phyloP scores from a whole-genome alignment of 2,329 filamentous ascomycete genomes.

The Fusarium chuoi region DNA sequence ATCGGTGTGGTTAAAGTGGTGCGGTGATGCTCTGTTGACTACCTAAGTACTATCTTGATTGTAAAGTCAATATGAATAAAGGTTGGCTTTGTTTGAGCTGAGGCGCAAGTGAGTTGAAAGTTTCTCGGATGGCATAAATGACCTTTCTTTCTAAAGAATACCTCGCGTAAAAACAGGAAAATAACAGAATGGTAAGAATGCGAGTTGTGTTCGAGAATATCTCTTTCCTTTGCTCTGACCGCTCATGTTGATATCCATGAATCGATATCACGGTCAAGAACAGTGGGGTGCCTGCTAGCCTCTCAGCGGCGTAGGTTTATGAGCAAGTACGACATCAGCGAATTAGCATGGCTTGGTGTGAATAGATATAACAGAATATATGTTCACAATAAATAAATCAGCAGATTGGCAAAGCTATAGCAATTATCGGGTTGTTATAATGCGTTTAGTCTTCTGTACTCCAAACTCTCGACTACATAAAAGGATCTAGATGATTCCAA shows the following conservation, averaged over 20 bases:
- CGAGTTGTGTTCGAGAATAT: background rate
- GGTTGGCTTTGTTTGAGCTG: background rate
- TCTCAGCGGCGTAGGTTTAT: conserved; percentile 15
- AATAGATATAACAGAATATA: background rate
- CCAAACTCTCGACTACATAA: background rate
- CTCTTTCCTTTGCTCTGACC: conserved; percentile 13
- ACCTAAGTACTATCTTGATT: background rate
- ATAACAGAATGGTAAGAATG: background rate
- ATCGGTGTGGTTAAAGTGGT: conserved; percentile 38
- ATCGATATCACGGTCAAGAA: conserved; percentile 10
- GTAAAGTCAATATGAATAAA: conserved; percentile 1
- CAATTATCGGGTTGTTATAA: background rate
- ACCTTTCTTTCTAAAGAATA: background rate
- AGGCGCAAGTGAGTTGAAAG: background rate
- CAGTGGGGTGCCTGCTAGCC: conserved; percentile 23
- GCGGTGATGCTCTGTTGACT: conserved; percentile 16
- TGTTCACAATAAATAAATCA: background rate
- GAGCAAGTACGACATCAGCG: conserved; percentile 13
- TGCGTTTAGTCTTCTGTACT: background rate
- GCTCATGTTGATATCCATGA: conserved; percentile 16
- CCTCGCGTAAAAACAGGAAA: background rate
- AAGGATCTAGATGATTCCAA: background rate
- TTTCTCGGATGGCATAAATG: background rate
- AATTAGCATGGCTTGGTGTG: background rate
- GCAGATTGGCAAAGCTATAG: background rate